Evolutionary conservation across 768 basidiomycete genomes (phyloP).

Genomic region (Lentinula detonsa): DNA sequence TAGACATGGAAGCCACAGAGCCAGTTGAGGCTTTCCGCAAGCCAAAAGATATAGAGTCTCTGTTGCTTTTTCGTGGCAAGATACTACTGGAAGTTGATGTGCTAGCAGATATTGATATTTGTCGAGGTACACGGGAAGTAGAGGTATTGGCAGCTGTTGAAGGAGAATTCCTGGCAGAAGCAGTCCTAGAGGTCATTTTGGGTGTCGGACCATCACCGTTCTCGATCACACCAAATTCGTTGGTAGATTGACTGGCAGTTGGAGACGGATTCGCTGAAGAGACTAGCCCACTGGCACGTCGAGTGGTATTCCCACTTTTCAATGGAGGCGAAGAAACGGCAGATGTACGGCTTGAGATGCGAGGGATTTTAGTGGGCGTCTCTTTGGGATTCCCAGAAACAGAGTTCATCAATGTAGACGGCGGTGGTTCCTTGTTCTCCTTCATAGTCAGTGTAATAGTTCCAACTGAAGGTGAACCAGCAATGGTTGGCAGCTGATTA

Average conservation of each 20-base stretch:
- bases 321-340: conserved; percentile 67
- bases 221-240: conserved; percentile 83
- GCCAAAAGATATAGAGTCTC: conserved; percentile 77
- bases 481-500: conserved; percentile 82
- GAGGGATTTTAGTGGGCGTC: conserved; percentile 90
- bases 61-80: conserved; percentile 57
- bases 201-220: conserved; percentile 42
- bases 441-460: conserved; percentile 46
- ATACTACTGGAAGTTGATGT: conserved; percentile 39
- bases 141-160: conserved; percentile 29
- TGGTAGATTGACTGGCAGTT: conserved; percentile 37
- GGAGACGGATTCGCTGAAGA: conserved; percentile 67
- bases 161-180: conserved; percentile 61
- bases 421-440: conserved; percentile 51
- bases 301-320: conserved; percentile 43
- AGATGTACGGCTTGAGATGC: conserved; percentile 82
- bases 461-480: conserved; percentile 88
- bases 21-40: conserved; percentile 80
- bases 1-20: conserved; percentile 66
- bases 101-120: conserved; percentile 48
- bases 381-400: conserved; percentile 58
- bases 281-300: conserved; percentile 46
- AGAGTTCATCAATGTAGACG: conserved; percentile 48
- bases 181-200: conserved; percentile 40
- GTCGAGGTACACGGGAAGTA: conserved; percentile 60